A percentile compares a stretch with the other conserved stretches of the same genome.
Evolutionary conservation across 2,329 filamentous ascomycete species (phyloP).

Genomic region (Didymella keratinophila): DNA sequence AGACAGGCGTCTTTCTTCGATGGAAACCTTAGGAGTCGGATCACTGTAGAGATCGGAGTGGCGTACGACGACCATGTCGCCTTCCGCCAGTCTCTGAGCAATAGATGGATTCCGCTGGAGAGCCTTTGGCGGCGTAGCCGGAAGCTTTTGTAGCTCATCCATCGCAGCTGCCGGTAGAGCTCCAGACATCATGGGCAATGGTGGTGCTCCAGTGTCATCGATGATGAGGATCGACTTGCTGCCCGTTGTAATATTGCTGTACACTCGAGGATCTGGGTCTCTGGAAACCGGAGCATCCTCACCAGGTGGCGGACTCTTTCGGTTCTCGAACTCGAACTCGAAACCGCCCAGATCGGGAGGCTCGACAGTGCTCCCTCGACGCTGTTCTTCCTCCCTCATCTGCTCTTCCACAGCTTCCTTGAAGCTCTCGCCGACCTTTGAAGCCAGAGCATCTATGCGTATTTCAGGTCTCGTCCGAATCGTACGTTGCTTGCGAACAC

Average conservation of each 20-base stretch:
- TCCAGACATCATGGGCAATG: constrained; percentile 63
- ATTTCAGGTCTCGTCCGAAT: constrained; percentile 56
- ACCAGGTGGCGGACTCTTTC: constrained; percentile 21
- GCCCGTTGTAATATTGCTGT: constrained; percentile 73
- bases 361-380: constrained; percentile 25
- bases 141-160: constrained; percentile 14
- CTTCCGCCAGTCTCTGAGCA: constrained; percentile 27
- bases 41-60: constrained; percentile 35
- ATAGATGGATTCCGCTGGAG: constrained; percentile 29
- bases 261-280: constrained; percentile 48
- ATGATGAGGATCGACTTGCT: constrained; percentile 92
- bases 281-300: constrained; percentile 22
- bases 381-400: constrained; percentile 41
- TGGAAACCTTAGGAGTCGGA: constrained; percentile 16
- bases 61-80: constrained; percentile 18
- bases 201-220: constrained; percentile 69
- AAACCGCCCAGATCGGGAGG: constrained; percentile 43
- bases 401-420: constrained; percentile 76
- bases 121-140: constrained; percentile 1
- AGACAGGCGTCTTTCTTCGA: constrained; percentile 31
- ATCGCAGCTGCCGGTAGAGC: constrained; percentile 45
- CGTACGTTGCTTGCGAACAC: constrained; percentile 44
- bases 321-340: constrained; percentile 48
- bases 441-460: constrained; percentile 83
- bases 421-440: constrained; percentile 79